Conservation (phyloP, 768 basidiomycete genomes). For the Russula foetens region DNA sequence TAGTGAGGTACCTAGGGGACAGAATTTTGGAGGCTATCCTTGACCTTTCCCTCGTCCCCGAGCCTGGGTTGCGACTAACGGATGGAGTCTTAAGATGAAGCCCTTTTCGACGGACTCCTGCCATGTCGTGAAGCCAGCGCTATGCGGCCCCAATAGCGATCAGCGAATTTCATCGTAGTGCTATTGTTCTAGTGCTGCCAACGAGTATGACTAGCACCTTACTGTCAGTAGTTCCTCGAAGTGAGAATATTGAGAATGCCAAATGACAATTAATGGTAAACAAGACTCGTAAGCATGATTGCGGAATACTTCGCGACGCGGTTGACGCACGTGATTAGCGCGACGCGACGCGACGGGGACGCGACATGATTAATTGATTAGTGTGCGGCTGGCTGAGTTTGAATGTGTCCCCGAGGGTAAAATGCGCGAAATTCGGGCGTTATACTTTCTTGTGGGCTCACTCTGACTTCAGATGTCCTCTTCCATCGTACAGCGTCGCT, state of each 20-base stretch:
- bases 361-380: slow-evolving; percentile 19
- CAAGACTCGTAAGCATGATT: slow-evolving; percentile 8
- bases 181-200: too few relatives aligned
- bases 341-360: slow-evolving; percentile 23
- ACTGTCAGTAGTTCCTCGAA: too few relatives aligned
- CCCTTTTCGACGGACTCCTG: not conserved
- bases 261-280: too few relatives aligned
- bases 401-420: slow-evolving; percentile 19
- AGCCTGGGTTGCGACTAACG: not conserved
- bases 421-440: slow-evolving; percentile 12
- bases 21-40: slow-evolving; percentile 18
- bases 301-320: slow-evolving; percentile 4
- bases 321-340: slow-evolving; percentile 3
- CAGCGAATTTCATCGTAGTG: not conserved
- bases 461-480: slow-evolving; percentile 14
- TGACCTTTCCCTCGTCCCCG: not conserved
- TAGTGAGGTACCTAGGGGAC: slow-evolving; percentile 24
- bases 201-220: too few relatives aligned
- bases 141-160: not conserved
- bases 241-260: too few relatives aligned
- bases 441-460: not conserved
- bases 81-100: not conserved
- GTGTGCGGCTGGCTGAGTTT: slow-evolving; percentile 23
- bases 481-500: slow-evolving; percentile 12
- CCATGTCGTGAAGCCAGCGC: not conserved